A percentile compares a stretch with the other conserved stretches of the same genome.
Evolutionary conservation across 1,284 basidiomycete species (phyloP).

Genomic region (Leccinum subrobustum): DNA sequence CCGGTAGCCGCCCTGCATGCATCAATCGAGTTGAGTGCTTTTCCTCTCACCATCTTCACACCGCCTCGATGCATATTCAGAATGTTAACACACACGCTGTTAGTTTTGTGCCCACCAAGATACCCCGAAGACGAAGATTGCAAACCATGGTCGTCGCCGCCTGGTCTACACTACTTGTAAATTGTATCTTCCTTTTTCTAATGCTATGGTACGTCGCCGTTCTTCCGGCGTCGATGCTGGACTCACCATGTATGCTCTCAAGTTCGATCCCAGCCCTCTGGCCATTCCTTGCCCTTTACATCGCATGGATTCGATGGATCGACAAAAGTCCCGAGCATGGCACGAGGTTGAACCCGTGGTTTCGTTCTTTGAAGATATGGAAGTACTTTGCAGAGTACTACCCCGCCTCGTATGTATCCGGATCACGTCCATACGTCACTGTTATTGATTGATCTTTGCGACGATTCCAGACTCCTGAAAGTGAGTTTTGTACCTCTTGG

Average conservation of each 20-base stretch:
- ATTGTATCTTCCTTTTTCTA: constrained; percentile 71
- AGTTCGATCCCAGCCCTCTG: constrained; percentile 90
- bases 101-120: constrained; percentile 71
- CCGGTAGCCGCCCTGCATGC: constrained; percentile 62
- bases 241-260: constrained; percentile 11
- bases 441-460: neutral
- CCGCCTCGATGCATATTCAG: neutral
- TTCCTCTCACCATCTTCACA: neutral
- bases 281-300: constrained; percentile 83
- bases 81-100: constrained; percentile 1
- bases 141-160: constrained; percentile 86
- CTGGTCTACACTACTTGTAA: constrained; percentile 82
- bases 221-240: neutral
- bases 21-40: constrained; percentile 62
- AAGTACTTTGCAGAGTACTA: constrained; percentile 91
- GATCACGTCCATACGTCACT: neutral
- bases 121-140: constrained; percentile 77
- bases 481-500: constrained; percentile 11
- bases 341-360: constrained; percentile 77
- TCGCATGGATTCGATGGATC: constrained; percentile 75
- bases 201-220: constrained; percentile 66
- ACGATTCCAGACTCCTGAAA: constrained; percentile 23
- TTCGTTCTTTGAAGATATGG: constrained; percentile 74
- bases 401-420: constrained; percentile 74
- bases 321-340: constrained; percentile 81